These are phyloP conservation scores for Talaromyces sp. DNA, from an alignment of 2,329 filamentous ascomycete species.

Conservation along the genomic window DNA sequence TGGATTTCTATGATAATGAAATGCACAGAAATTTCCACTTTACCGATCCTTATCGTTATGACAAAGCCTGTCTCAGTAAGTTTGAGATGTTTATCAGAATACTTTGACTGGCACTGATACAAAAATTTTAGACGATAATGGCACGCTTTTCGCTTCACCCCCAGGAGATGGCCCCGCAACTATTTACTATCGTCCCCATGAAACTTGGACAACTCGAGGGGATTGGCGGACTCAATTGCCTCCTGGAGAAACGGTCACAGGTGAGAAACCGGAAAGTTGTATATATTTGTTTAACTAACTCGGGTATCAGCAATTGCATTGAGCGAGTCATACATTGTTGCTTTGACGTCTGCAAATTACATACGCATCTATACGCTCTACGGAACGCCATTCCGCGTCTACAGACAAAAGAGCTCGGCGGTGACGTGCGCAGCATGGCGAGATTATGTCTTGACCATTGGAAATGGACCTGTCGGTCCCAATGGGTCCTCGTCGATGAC, in stretches of 20 bases:
- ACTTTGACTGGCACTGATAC: constrained; percentile 17
- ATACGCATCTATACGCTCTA: constrained; percentile 91
- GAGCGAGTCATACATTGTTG: constrained; percentile 84
- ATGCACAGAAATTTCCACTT: constrained; percentile 94
- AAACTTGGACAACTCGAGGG: constrained; percentile 85
- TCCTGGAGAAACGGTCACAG: constrained; percentile 72
- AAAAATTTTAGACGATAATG: constrained; percentile 57
- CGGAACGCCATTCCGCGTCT: constrained; percentile 81
- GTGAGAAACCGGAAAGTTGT: constrained; percentile 20
- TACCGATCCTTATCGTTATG: constrained; percentile 90
- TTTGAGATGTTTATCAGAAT: constrained; percentile 12
- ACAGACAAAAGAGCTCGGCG: constrained; percentile 86
- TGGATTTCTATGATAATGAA: constrained; percentile 95
- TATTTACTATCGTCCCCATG: constrained; percentile 94
- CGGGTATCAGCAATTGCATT: constrained; percentile 67
- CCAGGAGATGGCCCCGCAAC: constrained; percentile 64
- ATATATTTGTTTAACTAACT: constrained; percentile 8
- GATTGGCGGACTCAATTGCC: constrained; percentile 92
- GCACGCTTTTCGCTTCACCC: constrained; percentile 78
- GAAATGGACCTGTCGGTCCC: constrained; percentile 78
- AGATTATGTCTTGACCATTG: constrained; percentile 93
- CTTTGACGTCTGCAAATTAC: constrained; percentile 80
- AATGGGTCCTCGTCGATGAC: constrained; percentile 73
- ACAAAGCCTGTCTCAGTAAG: constrained; percentile 82
- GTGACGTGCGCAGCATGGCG: constrained; percentile 92